These are phyloP conservation scores for Lolium rigidum DNA, from an alignment of 176 grass and related monocot species.

Conservation along the genomic window DNA sequence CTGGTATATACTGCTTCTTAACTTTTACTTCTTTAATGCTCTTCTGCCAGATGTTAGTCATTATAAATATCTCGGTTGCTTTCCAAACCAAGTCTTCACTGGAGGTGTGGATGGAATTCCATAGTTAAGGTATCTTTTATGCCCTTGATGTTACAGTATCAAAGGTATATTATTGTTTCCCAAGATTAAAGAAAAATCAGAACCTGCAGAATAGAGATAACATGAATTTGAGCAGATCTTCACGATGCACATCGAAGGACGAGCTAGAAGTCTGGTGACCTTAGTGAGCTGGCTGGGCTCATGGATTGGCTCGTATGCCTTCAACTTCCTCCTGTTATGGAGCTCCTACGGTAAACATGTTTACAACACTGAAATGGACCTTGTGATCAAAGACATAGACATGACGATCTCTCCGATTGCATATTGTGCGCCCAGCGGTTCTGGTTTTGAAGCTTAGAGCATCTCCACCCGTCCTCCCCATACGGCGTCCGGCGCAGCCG, in stretches of 20 bases:
- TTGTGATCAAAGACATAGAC: neutral
- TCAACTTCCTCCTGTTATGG: no score
- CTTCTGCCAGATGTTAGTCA: neutral
- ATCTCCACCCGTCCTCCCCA: no score
- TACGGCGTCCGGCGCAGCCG: no score
- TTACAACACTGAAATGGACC: neutral
- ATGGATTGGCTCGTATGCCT: no score
- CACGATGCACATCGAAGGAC: no score
- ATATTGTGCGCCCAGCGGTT: neutral
- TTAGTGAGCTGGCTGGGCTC: no score
- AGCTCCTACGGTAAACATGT: no score
- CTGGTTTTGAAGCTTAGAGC: no score
- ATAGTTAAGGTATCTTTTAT: slow-evolving; percentile 72
- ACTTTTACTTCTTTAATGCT: neutral
- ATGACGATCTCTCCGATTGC: neutral
- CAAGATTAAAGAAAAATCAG: no score
- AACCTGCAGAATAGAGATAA: neutral
- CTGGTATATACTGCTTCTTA: slow-evolving; percentile 54
- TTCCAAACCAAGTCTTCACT: slow-evolving; percentile 51
- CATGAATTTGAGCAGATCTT: slow-evolving; percentile 21
- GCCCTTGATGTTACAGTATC: neutral
- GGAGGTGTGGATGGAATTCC: slow-evolving; percentile 83
- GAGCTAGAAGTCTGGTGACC: no score
- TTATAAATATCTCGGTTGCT: slow-evolving; percentile 31
- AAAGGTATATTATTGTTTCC: neutral